Conservation (phyloP, 2,329 filamentous ascomycete species). For the Fusarium setosum region DNA sequence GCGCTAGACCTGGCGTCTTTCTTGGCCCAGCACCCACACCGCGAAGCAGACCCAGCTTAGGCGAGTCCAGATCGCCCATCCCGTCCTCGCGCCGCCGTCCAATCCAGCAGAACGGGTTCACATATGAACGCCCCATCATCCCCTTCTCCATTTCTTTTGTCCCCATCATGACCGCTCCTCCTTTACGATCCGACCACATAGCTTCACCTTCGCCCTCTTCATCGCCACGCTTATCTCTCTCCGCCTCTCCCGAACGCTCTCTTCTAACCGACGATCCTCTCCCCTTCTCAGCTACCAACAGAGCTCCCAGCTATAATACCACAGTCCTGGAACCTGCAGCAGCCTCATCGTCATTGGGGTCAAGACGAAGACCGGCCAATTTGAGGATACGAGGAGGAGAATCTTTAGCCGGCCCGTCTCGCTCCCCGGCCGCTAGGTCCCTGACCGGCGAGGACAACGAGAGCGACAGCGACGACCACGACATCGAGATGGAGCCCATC, state of each 20-base stretch:
- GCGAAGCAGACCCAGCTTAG: slow-evolving; percentile 12
- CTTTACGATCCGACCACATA: slow-evolving; percentile 29
- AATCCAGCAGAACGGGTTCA: slow-evolving; percentile 15
- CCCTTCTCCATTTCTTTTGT: slow-evolving; percentile 36
- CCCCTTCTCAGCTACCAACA: slow-evolving; percentile 9
- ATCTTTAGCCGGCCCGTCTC: slow-evolving; percentile 33
- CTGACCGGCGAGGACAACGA: slow-evolving; percentile 52
- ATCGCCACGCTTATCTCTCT: slow-evolving; percentile 9
- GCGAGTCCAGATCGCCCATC: slow-evolving; percentile 20
- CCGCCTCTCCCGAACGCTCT: slow-evolving; percentile 15
- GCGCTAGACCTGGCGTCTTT: slow-evolving; percentile 35
- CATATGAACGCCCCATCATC: slow-evolving; percentile 40
- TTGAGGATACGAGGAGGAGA: slow-evolving; percentile 20
- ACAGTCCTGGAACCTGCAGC: slow-evolving; percentile 9
- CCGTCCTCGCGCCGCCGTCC: slow-evolving; percentile 3
- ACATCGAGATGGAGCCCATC: slow-evolving; percentile 69
- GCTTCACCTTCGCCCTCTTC: slow-evolving; percentile 22
- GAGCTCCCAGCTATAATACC: not conserved
- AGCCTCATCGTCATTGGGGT: slow-evolving; percentile 17
- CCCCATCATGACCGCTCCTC: slow-evolving; percentile 39
- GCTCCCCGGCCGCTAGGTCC: slow-evolving; percentile 18
- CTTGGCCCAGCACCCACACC: slow-evolving; percentile 17
- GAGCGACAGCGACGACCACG: slow-evolving; percentile 45
- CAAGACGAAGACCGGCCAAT: slow-evolving; percentile 11
- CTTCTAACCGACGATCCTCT: slow-evolving; percentile 21